Percentiles rank a stretch among this genome's conserved stretches.
These are phyloP conservation scores for Aphanoascus verrucosus DNA, from an alignment of 2,329 filamentous ascomycete species.

Conservation along the genomic window DNA sequence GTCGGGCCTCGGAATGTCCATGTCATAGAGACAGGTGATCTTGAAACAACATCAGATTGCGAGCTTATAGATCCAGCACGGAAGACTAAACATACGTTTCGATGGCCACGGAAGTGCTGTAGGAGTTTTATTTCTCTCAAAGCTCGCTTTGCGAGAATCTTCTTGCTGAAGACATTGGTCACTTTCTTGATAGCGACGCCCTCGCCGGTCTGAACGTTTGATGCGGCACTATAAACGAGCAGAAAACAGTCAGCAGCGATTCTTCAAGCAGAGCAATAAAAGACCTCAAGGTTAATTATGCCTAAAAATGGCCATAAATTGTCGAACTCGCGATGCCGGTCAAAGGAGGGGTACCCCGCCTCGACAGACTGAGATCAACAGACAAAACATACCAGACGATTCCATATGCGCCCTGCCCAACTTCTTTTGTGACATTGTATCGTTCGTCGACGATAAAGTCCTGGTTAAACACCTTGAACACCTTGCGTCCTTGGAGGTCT, in stretches of 20 bases:
- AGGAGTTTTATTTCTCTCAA: slow-evolving; percentile 96
- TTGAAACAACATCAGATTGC: slow-evolving; percentile 38
- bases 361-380: background rate
- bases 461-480: slow-evolving; percentile 99
- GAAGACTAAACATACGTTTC: slow-evolving; percentile 52
- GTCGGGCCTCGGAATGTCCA: slow-evolving; percentile 95
- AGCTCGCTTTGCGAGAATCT: slow-evolving; percentile 96
- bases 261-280: background rate
- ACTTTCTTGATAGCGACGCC: slow-evolving; percentile 99
- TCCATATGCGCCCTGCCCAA: slow-evolving; percentile 95
- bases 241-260: background rate
- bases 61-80: background rate
- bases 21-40: slow-evolving; percentile 98
- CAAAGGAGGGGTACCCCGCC: slow-evolving; percentile 2
- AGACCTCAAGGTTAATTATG: background rate
- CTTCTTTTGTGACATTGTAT: slow-evolving; percentile 97
- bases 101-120: slow-evolving; percentile 88
- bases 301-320: background rate
- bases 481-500: slow-evolving; percentile 63
- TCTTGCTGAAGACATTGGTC: slow-evolving; percentile 99
- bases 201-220: slow-evolving; percentile 81
- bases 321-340: background rate
- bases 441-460: slow-evolving; percentile 97
- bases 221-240: slow-evolving; percentile 57
- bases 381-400: slow-evolving; percentile 72